These are phyloP conservation scores for Clitoria ternatea DNA, from an alignment of 306 rosid species.

Conservation along the genomic window DNA sequence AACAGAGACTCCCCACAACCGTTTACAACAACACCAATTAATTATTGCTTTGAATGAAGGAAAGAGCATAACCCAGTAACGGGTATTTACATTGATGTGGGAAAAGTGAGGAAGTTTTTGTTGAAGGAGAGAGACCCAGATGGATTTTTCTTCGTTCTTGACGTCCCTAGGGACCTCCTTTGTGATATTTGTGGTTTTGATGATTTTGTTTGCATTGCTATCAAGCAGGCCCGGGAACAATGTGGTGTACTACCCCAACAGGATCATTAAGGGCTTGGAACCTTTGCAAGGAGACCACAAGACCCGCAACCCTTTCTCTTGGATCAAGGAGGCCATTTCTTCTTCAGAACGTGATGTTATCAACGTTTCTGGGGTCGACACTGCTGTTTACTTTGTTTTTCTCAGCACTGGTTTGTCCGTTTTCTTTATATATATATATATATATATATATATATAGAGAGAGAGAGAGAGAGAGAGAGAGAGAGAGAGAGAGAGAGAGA, in stretches of 20 bases:
- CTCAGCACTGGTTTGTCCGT: slow-evolving; percentile 59
- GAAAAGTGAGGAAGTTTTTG: neutral
- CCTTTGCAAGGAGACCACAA: slow-evolving; percentile 43
- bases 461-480: no score
- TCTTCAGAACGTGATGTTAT: slow-evolving; percentile 72
- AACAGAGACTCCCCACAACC: neutral
- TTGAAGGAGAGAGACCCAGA: slow-evolving; percentile 28
- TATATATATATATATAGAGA: no score
- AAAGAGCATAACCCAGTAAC: neutral
- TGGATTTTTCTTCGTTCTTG: slow-evolving; percentile 78
- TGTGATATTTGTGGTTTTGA: slow-evolving; percentile 56
- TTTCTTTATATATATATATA: neutral
- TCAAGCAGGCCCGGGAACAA: slow-evolving; percentile 62
- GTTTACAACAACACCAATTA: slow-evolving; percentile 20
- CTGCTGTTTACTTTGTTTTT: slow-evolving; percentile 92
- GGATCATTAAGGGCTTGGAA: slow-evolving; percentile 75
- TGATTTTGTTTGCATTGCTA: slow-evolving; percentile 62
- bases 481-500: no score
- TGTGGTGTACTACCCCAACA: slow-evolving; percentile 88
- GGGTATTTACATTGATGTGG: neutral
- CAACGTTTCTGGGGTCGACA: slow-evolving; percentile 73
- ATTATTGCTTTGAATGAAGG: slow-evolving; percentile 4
- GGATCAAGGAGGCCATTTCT: slow-evolving; percentile 68
- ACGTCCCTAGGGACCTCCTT: slow-evolving; percentile 91
- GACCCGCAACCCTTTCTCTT: slow-evolving; percentile 66